Evolutionary conservation across 495 filamentous ascomycete species (phyloP), one percentile per base, ranked within the genome.

Genomic region (Penicillium cosmopolitanum): DNA sequence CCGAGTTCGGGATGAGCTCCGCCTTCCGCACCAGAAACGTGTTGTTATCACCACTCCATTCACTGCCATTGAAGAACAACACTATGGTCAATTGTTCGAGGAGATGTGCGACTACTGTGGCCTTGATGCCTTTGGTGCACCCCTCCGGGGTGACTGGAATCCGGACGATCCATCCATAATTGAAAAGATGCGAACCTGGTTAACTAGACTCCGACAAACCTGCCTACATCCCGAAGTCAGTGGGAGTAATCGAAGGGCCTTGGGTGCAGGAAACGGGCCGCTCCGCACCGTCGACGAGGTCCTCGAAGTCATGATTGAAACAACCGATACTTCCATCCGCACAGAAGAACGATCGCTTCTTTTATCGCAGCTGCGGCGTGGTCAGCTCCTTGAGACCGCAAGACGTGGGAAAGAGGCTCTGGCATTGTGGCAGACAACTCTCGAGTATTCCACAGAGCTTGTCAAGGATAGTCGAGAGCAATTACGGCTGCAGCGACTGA

Each of bases 41-140:
- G 84, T 93, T 58, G 87, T 97, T 15, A 90, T 98, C 53, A 95
- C 90, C 0, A 85, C 94, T 54, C 92, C 94, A 0, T 97, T 97
- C 66, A 91, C 87, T 2, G 82, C 89, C 1, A 81, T 97, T 16
- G 95, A 98, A 66, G 89, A 97, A 63, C 90, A 97, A 66, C 84
- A 92, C 56, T 98, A 98, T 66, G 75, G 78, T 16, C 81, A 84
- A 38, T 67, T 93, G 2, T 91, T 90, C 56, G 79, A 85, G 34
- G 74, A 91, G 66, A 92, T 96, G 83, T 87, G 85, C 43, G 77
- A 82, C 7, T 82, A 84, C 0, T 87, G 84, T 58, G 87, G 87
- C 2, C 67, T 97, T 9, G 82, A 88, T 63, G 57, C 69, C 11
- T 74, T 84, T 10, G 93, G 94, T 0, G 76, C 75, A 10, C 89